Conservation (phyloP, 768 basidiomycete genomes). For the Rhizopogon vulgaris region DNA sequence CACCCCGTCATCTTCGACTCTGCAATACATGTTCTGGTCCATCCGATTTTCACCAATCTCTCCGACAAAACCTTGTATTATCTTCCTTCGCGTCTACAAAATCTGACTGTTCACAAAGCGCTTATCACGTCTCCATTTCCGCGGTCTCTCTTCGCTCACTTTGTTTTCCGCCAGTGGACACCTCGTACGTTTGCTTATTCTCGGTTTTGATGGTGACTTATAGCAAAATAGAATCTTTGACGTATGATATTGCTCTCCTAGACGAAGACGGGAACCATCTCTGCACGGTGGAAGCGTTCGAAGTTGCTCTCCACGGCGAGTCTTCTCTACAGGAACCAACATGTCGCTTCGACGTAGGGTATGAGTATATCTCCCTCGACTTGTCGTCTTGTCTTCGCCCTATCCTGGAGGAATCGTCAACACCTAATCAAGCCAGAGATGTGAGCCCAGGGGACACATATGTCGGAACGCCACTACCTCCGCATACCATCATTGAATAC, state of each 20-base stretch:
- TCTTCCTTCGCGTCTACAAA: conserved; percentile 1
- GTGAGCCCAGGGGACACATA: neutral
- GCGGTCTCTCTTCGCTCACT: neutral
- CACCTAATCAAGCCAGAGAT: neutral
- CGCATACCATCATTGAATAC: neutral
- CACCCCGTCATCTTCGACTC: conserved; percentile 2
- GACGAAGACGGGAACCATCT: neutral
- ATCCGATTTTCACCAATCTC: neutral
- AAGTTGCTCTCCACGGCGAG: neutral
- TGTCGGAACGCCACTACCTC: neutral
- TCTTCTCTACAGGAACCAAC: neutral
- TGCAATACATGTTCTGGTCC: neutral
- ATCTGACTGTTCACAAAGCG: neutral
- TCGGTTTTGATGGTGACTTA: neutral
- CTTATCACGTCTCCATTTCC: neutral
- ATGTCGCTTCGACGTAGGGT: neutral
- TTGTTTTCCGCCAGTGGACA: neutral
- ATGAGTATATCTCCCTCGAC: neutral
- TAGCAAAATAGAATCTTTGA: neutral
- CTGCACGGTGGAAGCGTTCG: neutral
- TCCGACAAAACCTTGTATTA: neutral
- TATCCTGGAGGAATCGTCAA: neutral
- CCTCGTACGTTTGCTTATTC: neutral
- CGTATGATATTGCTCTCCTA: neutral
- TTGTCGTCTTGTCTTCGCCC: neutral